phyloP scores from a whole-genome alignment of 169 alveolate species.

The Plasmodium ovale region DNA sequence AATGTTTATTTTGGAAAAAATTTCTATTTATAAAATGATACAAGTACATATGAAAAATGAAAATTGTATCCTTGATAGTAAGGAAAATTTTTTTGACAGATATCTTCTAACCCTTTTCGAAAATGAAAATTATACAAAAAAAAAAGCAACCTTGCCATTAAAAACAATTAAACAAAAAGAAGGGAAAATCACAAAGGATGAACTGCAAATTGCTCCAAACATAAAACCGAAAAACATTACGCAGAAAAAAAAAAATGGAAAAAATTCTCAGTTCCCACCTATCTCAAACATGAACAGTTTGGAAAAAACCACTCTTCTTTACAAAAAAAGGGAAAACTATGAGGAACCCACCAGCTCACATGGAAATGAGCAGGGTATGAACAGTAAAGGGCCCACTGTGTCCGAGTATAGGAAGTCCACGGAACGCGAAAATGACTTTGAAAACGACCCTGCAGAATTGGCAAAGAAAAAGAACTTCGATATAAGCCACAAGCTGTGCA shows the following conservation, averaged over 20 bases:
- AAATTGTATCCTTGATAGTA: background rate
- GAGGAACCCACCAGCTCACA: background rate
- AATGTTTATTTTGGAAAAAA: constrained; percentile 24
- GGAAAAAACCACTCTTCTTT: too few species aligned
- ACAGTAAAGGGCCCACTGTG: too few species aligned
- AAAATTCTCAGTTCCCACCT: background rate
- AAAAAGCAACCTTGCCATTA: constrained; percentile 18
- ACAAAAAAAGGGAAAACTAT: background rate
- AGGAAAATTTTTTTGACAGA: constrained; percentile 23
- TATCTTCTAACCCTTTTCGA: constrained; percentile 25
- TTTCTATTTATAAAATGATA: constrained; percentile 64
- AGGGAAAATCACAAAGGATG: background rate
- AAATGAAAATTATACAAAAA: constrained; percentile 15
- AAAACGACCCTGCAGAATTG: too few species aligned
- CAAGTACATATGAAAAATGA: constrained; percentile 36
- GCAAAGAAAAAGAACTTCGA: too few species aligned
- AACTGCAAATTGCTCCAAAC: background rate
- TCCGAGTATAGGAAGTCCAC: too few species aligned
- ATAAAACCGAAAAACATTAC: constrained; percentile 11
- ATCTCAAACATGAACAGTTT: too few species aligned
- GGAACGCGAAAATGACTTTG: too few species aligned
- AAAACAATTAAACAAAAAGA: background rate
- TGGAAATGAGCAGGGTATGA: too few species aligned
- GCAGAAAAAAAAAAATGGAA: background rate
- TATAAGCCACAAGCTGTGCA: too few species aligned